Conservation (phyloP, 306 rosid species). For the Lagenaria siceraria region DNA sequence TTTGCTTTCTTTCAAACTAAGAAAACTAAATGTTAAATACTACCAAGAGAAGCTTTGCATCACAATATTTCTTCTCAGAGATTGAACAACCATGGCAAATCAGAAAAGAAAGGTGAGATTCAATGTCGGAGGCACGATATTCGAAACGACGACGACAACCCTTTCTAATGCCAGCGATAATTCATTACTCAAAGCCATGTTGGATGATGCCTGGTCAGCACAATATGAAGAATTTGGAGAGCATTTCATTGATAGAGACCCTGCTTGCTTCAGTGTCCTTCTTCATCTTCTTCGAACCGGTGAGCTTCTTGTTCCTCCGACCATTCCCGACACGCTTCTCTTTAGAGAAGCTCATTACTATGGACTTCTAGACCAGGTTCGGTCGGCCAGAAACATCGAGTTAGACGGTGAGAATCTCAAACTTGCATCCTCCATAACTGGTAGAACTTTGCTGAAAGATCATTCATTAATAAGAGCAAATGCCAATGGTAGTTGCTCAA, state of each 20-base stretch:
- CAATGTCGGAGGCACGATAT: background rate
- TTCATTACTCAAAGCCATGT: background rate
- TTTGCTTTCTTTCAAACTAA: background rate
- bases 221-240: background rate
- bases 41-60: no score
- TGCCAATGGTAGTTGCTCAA: background rate
- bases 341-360: background rate
- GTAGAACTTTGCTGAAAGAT: background rate
- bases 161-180: background rate
- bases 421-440: background rate
- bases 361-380: background rate
- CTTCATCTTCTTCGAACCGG: background rate
- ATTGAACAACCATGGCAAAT: background rate
- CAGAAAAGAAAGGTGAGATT: background rate
- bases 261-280: background rate
- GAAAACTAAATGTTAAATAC: background rate
- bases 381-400: background rate
- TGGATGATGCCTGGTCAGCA: background rate
- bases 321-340: background rate
- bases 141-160: background rate
- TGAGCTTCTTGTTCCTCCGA: background rate
- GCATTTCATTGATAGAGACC: background rate
- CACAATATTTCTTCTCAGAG: background rate
- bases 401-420: slow-evolving; percentile 3
- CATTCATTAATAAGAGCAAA: background rate